Conservation (phyloP, 306 rosid species). For the Vigna nakashimae region DNA sequence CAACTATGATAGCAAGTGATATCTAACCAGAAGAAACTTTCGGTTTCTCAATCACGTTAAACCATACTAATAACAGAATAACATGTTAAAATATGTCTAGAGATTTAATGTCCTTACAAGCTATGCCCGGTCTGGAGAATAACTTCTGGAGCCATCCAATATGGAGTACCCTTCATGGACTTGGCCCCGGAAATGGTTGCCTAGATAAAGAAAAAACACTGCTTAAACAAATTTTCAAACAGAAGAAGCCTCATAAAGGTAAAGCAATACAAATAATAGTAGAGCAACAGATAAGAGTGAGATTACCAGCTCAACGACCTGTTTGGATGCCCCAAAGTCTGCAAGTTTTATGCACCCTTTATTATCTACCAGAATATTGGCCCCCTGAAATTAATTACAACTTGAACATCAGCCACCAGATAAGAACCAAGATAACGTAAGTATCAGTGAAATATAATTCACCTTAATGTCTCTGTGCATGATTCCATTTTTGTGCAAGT, state of each 20-base stretch:
- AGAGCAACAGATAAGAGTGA: constrained; percentile 35
- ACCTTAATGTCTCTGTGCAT: constrained; percentile 99
- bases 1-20: constrained; percentile 7
- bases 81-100: constrained; percentile 37
- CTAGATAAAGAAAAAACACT: constrained; percentile 54
- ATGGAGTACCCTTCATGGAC: constrained; percentile 99
- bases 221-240: constrained; percentile 42
- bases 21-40: constrained; percentile 38
- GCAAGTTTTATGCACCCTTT: constrained; percentile 99
- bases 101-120: constrained; percentile 76
- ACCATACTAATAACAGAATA: constrained; percentile 38
- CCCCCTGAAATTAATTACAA: constrained; percentile 76
- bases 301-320: constrained; percentile 96
- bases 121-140: constrained; percentile 99
- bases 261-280: constrained; percentile 22
- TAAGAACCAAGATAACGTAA: constrained; percentile 26
- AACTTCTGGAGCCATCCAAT: constrained; percentile 99
- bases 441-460: constrained; percentile 32
- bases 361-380: constrained; percentile 98
- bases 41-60: constrained; percentile 30
- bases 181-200: constrained; percentile 98
- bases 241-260: constrained; percentile 34
- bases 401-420: constrained; percentile 32
- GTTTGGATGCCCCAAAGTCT: constrained; percentile 99
- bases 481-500: constrained; percentile 94